phyloP scores from a whole-genome alignment of 2,329 filamentous ascomycete species.

The Aureobasidium sp. region DNA sequence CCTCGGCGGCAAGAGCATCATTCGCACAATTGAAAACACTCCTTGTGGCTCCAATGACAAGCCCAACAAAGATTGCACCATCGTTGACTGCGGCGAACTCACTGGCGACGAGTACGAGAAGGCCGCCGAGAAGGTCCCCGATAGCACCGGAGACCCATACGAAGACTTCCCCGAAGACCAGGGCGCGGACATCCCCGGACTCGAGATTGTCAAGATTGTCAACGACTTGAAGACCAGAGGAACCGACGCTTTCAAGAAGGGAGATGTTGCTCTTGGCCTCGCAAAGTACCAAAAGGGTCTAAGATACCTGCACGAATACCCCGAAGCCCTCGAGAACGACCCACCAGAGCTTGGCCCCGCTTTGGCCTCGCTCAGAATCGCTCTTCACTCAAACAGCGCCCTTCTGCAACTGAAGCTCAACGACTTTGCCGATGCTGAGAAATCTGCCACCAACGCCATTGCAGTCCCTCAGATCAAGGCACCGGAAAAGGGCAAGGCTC shows the following conservation, averaged over 20 bases:
- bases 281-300: conserved; percentile 93
- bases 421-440: conserved; percentile 62
- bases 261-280: conserved; percentile 62
- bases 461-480: conserved; percentile 58
- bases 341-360: conserved; percentile 59
- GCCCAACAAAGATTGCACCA: conserved; percentile 64
- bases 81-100: conserved; percentile 80
- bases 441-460: conserved; percentile 66
- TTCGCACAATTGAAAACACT: conserved; percentile 84
- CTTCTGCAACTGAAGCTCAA: conserved; percentile 77
- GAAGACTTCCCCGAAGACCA: conserved; percentile 95
- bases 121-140: conserved; percentile 62
- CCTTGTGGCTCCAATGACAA: conserved; percentile 70
- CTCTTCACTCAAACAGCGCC: conserved; percentile 81
- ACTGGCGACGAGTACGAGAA: conserved; percentile 61
- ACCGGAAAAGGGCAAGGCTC: conserved; percentile 79
- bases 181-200: conserved; percentile 56
- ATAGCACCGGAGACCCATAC: conserved; percentile 81
- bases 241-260: conserved; percentile 83
- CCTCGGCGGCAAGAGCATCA: conserved; percentile 81
- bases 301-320: conserved; percentile 81
- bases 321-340: conserved; percentile 61
- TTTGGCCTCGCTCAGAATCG: conserved; percentile 70
- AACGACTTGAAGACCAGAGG: conserved; percentile 83
- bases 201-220: conserved; percentile 69